Evolutionary conservation across 805 yeast species (phyloP), one percentile per base, ranked within the genome.

Genomic region (Cephaloascus albidus): DNA sequence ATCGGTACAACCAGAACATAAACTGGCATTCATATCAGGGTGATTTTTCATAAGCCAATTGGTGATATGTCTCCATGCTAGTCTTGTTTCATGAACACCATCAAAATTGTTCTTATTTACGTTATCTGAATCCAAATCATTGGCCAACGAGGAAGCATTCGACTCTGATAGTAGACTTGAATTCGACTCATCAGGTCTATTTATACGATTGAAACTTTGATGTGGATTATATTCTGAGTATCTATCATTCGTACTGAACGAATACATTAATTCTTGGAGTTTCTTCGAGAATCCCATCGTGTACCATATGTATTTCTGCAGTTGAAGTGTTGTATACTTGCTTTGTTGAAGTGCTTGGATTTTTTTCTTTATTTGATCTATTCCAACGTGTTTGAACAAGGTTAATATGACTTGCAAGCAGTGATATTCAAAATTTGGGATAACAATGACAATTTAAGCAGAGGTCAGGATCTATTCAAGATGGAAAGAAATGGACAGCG

Each of bases 1-100:
- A 32, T 72, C 69, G 0, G 96, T 86, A 45, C 88, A 93, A 20
- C 87, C 83, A 38, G 76, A 81, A 52, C 81, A 78, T 45, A 90
- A 62, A 37, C 93, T 79, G 41, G 85, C 89, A 43, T 71, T 74
- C 41, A 93, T 65, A 60, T 90, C 98, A 1, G 93, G 85, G 46
- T 81, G 82, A 58, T 86, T 73, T 40, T 76, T 75, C 28, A 74
- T 70, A 16, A 90, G 66, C 96, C 97, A 90, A 16, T 76, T 67
- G 48, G 85, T 90, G 42, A 90, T 78, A 51, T 89, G 89, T 45
- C 84, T 74, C 97, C 97, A 90, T 10, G 96, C 84, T 18, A 79
- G 73, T 30, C 81, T 68, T 2, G 74, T 67, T 45, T 89, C 86
- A 39, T 90, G 78, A 19, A 84, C 81, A 36, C 94, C 95, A 35